These are phyloP conservation scores for Pleochaeta shiraiana DNA, from an alignment of 2,329 filamentous ascomycete species.

Conservation along the genomic window DNA sequence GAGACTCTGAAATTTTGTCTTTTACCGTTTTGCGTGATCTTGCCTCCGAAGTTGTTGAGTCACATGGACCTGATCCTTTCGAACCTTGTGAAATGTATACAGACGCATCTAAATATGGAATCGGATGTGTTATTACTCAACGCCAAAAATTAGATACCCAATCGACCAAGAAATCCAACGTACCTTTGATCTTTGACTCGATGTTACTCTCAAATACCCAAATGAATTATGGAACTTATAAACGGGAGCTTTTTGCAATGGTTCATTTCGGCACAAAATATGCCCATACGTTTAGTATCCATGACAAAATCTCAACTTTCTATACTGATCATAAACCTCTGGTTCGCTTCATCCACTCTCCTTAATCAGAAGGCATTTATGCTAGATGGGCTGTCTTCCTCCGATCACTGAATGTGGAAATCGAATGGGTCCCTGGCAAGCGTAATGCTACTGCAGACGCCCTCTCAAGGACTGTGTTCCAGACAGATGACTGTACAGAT, in stretches of 20 bases:
- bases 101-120: too few species aligned
- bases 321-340: neutral
- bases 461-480: neutral
- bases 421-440: neutral
- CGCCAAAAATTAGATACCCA: too few species aligned
- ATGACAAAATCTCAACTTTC: neutral
- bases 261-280: neutral
- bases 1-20: too few species aligned
- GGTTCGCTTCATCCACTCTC: neutral
- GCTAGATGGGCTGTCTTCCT: neutral
- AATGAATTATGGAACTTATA: neutral
- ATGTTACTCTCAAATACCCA: neutral
- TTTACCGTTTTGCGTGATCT: too few species aligned
- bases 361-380: neutral
- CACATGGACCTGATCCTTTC: too few species aligned
- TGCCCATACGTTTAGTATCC: neutral
- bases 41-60: too few species aligned
- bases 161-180: too few species aligned
- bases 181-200: too few species aligned
- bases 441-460: neutral
- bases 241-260: neutral
- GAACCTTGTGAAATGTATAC: too few species aligned
- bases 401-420: neutral
- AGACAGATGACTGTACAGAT: neutral
- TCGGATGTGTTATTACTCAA: too few species aligned